Percentiles rank a stretch among this genome's conserved stretches.
Conservation (phyloP, 2,329 filamentous ascomycete species). For the Aspergillus aculeatinus region DNA sequence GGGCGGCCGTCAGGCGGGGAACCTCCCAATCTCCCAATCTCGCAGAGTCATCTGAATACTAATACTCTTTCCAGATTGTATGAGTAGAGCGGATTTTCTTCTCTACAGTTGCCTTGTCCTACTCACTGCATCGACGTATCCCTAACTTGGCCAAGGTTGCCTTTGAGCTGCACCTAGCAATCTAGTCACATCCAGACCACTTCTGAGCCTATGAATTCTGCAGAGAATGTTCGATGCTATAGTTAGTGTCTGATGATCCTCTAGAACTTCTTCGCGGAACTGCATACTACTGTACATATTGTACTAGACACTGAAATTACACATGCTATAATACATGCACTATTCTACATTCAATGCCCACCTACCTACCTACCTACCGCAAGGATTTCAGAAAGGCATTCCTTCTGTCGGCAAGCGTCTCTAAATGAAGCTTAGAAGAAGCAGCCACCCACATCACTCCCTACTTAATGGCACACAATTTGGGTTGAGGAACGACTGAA, state of each 20-base stretch:
- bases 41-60: too few species aligned
- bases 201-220: neutral
- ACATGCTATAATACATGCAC: neutral
- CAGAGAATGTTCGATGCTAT: neutral
- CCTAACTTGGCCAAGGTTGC: neutral
- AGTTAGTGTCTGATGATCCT: neutral
- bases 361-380: too few species aligned
- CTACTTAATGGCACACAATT: too few species aligned
- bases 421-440: too few species aligned
- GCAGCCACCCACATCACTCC: too few species aligned
- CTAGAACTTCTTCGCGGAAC: neutral
- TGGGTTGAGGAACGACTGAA: too few species aligned
- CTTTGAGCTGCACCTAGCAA: neutral
- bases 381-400: too few species aligned
- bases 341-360: too few species aligned
- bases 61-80: too few species aligned
- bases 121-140: neutral
- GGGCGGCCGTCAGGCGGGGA: slow-evolving; percentile 7
- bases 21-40: neutral
- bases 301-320: neutral
- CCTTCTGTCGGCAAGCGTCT: too few species aligned
- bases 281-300: neutral
- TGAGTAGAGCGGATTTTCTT: too few species aligned
- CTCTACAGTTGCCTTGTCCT: too few species aligned
- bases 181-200: neutral